Evolutionary conservation across 2,329 filamentous ascomycete species (phyloP), one percentile per base, ranked within the genome.

Genomic region (Colletotrichum sp.): DNA sequence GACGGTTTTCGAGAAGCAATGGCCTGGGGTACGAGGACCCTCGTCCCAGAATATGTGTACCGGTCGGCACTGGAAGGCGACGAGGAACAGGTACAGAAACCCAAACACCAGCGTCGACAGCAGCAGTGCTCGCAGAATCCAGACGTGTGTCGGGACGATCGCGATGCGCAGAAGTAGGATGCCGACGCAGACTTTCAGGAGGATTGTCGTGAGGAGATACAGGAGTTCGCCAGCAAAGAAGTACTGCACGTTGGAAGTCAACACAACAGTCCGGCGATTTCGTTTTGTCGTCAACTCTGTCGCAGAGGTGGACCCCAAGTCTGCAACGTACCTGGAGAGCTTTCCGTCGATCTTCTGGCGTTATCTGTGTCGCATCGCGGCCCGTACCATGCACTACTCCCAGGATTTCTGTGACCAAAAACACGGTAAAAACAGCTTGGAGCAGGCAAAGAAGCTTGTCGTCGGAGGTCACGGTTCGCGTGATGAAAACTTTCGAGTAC

Each of bases 91-190:
- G 75, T 87, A 87, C 58, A 80, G 77, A 21, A 81, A 13, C 32
- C 84, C 83, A 10, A 83, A 83, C 28, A 84, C 65, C 34, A 85
- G 78, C 18, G 84, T 85, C 66, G 83, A 77, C 30, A 79, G 61
- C 66, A 84, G 81, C n/a, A 83, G 81, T 5, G 76, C 38, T 70
- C 84, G 83, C 24, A 87, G 74, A 70, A 84, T 83, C 79, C 79
- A 81, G n/a, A 81, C 78, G 69, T 87, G 66, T 6, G 52, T n/a
- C 15, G 79, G 80, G 16, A 81, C 78, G 73, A 83, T 80, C 16
- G 85, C 83, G 70, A 87, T 83, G 68, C 85, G 85, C 18, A 86
- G 80, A 30, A 87, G 81, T 68, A 87, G 84, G 68, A 80, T 81
- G 26, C 83, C 84, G 76, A 87, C 85, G 34, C 84, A 87, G 15